Base-by-base conservation (phyloP, 345 rosid genomes). In the Ceriops zippeliana region DNA sequence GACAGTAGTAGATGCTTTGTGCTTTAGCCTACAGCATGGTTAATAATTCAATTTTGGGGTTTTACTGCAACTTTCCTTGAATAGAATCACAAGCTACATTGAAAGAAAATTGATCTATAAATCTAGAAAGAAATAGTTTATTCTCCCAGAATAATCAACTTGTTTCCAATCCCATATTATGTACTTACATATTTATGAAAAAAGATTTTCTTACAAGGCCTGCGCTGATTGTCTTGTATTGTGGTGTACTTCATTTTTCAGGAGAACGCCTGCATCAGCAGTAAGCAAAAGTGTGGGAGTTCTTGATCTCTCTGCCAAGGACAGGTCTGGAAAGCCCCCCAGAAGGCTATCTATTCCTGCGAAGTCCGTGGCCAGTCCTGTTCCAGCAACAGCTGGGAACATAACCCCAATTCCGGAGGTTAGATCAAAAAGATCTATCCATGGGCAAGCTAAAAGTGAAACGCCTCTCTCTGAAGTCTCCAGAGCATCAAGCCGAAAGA, bases 261-360 rank as follows among this genome's bases (percentile, higher is more conserved):
- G 96, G 86, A 85, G 65, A 57, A 80, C 84, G 69, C 64, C 77
- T 67, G 66, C 78, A 0, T 79, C 96, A 6, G 79, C 76, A 78
- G 83, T 91, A 6, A 89, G 98, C 73, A 88, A 88, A 78, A 89
- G 98, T 67, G 78, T 88, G 71, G 80, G 89, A 21, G 85, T 82
- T 65, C 95, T 93, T 54, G 89, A 93, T 64, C 79, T 87, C 6
- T 83, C 97, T 42, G 84, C 77, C 31, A 86, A 89, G 75, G 95
- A 84, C 27, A 90, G 87, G 77, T 77, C 91, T 11, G 83, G 83
- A 3, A 89, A 85, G 84, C 97, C 98, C 37, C 90, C 98, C 10
- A 85, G 97, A 77, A 91, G 97, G 80, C 74, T 88, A 0, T 91
- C 97, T 22, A 78, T 83, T 71, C 96, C 93, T 24, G 69, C 84